Evolutionary conservation across 441 rosid species (phyloP), one percentile per base, ranked within the genome.

Genomic region (Sinapis alba): DNA sequence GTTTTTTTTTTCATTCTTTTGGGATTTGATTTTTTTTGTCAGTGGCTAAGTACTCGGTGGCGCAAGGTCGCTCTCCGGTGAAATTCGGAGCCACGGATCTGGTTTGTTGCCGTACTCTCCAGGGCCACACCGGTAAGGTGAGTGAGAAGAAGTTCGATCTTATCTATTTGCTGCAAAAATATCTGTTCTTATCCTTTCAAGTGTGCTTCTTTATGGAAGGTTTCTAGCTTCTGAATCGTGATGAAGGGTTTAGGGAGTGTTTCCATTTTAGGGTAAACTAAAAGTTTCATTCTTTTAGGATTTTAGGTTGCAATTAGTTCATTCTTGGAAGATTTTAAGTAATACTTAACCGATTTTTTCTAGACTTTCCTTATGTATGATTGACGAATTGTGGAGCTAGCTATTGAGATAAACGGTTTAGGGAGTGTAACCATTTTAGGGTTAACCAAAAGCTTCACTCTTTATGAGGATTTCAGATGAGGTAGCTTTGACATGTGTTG

Each of bases 71-170:
- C 75, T 38, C 84, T 84, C 88, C 88, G 34, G 91, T 96, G 56
- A 89, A 83, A 76, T 88, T 96, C 58, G 93, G 92, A 38, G 86
- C 89, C 0, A 93, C 97, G 77, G 99, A 93, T 89, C 89, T 93
- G 87, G 98, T 96, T 30, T 96, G 99, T 27, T 93, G 98, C 83
- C 81, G 98, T 80, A 93, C 90, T 66, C 88, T 96, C 78, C 99
- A 93, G 75, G 98, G 99, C 20, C 99, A 93, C 83, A 87, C 96
- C 16, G 97, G 99, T 73, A 96, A 92, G 93, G 98, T 93, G 65
- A 65, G 24, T 68, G 2, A 11, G 5, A 56, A 11, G 5, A 56
- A 3, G 11, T 64, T 15, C 59, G 13, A 58, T 68, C 63, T 72
- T 30, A 16, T 51, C 3, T 32, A 28, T 28, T 28, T 28, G 34